Evolutionary conservation across 805 yeast species (phyloP), one percentile per base, ranked within the genome.

Genomic region (Myxozyma vanderwaltii): DNA sequence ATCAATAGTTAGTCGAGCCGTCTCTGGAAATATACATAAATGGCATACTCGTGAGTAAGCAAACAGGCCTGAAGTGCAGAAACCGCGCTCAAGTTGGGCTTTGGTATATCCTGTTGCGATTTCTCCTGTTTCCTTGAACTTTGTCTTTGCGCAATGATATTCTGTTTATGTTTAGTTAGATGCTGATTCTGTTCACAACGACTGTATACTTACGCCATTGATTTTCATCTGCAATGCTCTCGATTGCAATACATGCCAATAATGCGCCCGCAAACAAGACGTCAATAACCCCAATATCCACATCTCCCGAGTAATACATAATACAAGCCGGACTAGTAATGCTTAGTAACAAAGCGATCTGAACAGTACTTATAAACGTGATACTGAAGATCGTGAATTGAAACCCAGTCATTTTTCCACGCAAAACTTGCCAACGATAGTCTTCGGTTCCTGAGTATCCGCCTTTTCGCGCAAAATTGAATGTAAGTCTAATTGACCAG

Each of bases 391-490:
- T 19, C 13, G 48, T 36, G 26, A 51, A 59, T 33, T 35, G 56
- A 3, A 50, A 7, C 13, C 41, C n/a, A 12, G 53, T 29, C 58
- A 62, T 43, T 31, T 45, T 38, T 5, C 45, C n/a, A 10, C 64
- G 60, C 31, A 61, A 29, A 12, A 55, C 31, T 51, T 35, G 29
- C 63, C 63, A 61, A 36, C 65, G 54, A 51, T 61, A 61, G 44
- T 61, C 65, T 36, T 61, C 65, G 8, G 19, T 36, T 7, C 64
- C 64, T 7, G 58, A 51, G 40, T 62, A 62, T 6, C 65, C 65
- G 4, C 65, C 63, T 53, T 62, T 62, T 26, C 65, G 57, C 4
- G 60, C 59, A 43, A 59, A 62, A 39, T 62, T 62, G 53, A 27
- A 59, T n/a, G 63, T 60, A 26, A 59, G 56, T 15, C 63, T 54